A percentile compares a stretch with the other conserved stretches of the same genome.
Evolutionary conservation across 371 early-diverging fungal genomes (phyloP).

Genomic region (Circinella umbellata): DNA sequence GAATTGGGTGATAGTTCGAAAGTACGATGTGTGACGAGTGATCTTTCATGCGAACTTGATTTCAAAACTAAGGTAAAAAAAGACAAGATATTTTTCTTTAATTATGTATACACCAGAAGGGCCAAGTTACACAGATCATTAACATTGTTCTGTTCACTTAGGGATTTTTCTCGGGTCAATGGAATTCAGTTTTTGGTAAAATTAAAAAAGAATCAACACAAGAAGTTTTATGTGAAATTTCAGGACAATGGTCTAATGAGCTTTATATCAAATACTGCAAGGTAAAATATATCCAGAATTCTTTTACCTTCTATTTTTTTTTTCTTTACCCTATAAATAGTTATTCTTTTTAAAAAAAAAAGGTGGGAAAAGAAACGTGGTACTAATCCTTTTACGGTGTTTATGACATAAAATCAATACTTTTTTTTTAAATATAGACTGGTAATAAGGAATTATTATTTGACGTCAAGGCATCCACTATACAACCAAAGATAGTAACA

Average conservation of each 20-base stretch:
- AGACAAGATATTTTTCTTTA: background rate
- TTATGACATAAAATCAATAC: too few species aligned
- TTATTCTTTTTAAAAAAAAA: background rate
- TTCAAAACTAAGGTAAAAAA: conserved; percentile 88
- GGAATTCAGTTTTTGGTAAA: conserved; percentile 83
- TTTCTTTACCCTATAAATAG: background rate
- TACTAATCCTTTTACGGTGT: conserved; percentile 3
- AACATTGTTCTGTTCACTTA: conserved; percentile 17
- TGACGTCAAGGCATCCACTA: conserved; percentile 65
- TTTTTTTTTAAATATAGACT: conserved; percentile 9
- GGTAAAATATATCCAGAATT: conserved; percentile 1
- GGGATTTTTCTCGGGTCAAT: conserved; percentile 83
- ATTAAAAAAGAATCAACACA: conserved; percentile 82
- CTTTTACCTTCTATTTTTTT: too few species aligned
- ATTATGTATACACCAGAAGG: too few species aligned
- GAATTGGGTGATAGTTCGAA: conserved; percentile 89
- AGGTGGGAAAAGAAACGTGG: background rate
- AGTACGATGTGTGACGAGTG: conserved; percentile 77
- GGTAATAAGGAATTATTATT: conserved; percentile 63
- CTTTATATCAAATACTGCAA: conserved; percentile 57
- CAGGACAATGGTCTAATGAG: conserved; percentile 87
- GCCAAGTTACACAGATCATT: too few species aligned
- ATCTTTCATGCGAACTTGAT: conserved; percentile 83
- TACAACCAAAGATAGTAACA: conserved; percentile 71
- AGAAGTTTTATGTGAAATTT: conserved; percentile 77